Percentiles rank a stretch among this genome's conserved stretches.
Evolutionary conservation across 1,284 basidiomycete genomes (phyloP).

Genomic region (Sphagnurus paluster): DNA sequence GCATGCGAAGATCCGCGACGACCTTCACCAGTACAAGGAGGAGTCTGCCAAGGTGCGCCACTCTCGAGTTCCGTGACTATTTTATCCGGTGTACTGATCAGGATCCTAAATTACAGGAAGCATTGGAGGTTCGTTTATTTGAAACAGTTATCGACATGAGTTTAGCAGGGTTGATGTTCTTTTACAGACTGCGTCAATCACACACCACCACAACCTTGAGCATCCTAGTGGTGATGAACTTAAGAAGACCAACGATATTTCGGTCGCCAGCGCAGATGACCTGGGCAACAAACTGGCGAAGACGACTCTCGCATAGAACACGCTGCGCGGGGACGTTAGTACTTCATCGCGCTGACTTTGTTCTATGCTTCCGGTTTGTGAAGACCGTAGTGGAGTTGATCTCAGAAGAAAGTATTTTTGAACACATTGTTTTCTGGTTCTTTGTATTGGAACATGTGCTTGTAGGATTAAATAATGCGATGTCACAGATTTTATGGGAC

Average conservation of each 20-base stretch:
- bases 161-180: neutral
- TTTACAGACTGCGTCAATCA: slow-evolving; percentile 40
- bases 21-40: slow-evolving; percentile 74
- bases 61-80: neutral
- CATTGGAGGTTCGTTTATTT: slow-evolving; percentile 28
- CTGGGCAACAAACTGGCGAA: slow-evolving; percentile 28
- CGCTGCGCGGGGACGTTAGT: neutral
- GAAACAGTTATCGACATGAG: neutral
- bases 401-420: no score
- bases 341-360: neutral
- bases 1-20: slow-evolving; percentile 56
- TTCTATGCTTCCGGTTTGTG: no score
- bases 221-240: slow-evolving; percentile 20
- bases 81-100: neutral
- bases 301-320: slow-evolving; percentile 21
- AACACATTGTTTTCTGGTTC: no score
- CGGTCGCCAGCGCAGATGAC: slow-evolving; percentile 25
- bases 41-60: slow-evolving; percentile 64
- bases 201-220: slow-evolving; percentile 47
- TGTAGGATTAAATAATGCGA: no score
- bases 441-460: no score
- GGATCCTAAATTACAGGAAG: slow-evolving; percentile 30
- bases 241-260: slow-evolving; percentile 30
- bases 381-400: no score
- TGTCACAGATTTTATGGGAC: no score